A percentile compares a stretch with the other conserved stretches of the same genome.
phyloP scores from a whole-genome alignment of 257 asterid genomes.

The Solanum ossicruentum region DNA sequence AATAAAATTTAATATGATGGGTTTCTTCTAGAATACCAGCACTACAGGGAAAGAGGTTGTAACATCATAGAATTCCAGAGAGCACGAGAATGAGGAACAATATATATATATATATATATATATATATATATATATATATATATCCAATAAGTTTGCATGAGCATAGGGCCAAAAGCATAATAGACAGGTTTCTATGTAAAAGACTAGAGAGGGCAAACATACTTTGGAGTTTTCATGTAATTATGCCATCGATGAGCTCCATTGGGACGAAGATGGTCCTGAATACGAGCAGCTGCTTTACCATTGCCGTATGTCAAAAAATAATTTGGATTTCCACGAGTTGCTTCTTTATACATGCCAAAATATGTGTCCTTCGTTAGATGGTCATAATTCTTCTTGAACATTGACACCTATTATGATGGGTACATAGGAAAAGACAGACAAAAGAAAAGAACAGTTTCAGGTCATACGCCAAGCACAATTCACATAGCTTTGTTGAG shows the following conservation, averaged over 20 bases:
- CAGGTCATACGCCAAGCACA: neutral
- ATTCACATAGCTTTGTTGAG: neutral
- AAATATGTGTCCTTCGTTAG: slow-evolving; percentile 33
- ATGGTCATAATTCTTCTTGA: slow-evolving; percentile 64
- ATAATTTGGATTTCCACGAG: slow-evolving; percentile 50
- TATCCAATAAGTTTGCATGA: neutral
- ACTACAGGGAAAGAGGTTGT: neutral
- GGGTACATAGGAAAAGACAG: neutral
- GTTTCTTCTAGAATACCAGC: neutral
- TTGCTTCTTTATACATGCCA: slow-evolving; percentile 35
- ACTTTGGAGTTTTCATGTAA: slow-evolving; percentile 57
- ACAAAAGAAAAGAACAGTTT: neutral
- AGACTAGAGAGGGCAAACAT: slow-evolving; percentile 1
- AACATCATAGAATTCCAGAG: neutral
- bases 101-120: too few species aligned
- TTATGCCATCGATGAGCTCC: slow-evolving; percentile 81
- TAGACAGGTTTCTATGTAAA: neutral
- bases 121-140: too few species aligned
- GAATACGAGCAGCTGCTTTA: slow-evolving; percentile 69
- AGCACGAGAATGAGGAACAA: neutral
- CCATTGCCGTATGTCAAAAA: slow-evolving; percentile 59
- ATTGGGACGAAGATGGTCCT: slow-evolving; percentile 60
- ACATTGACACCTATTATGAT: slow-evolving; percentile 44
- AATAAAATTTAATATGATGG: neutral
- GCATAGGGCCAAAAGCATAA: neutral